Percentiles rank a stretch among this genome's conserved stretches.
Evolutionary conservation across 257 asterid species (phyloP).

Genomic region (Verbena officinalis): DNA sequence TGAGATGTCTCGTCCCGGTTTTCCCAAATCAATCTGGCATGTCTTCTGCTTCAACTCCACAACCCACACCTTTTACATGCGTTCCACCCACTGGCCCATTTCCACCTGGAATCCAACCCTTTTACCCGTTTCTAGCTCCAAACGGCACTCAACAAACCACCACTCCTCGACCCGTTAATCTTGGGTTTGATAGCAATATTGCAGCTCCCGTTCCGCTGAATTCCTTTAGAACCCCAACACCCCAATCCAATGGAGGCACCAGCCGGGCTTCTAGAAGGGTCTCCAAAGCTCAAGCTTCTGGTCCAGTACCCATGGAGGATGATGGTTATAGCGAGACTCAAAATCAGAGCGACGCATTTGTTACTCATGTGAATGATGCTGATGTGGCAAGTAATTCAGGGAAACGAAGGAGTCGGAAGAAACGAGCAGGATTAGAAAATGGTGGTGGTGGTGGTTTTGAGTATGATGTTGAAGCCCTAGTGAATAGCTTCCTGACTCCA

Average conservation of each 20-base stretch:
- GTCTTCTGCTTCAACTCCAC: constrained; percentile 50
- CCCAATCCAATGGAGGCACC: constrained; percentile 50
- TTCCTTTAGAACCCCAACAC: constrained; percentile 66
- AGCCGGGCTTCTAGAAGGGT: constrained; percentile 45
- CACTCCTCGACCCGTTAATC: constrained; percentile 34
- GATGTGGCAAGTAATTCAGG: constrained; percentile 48
- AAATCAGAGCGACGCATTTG: constrained; percentile 41
- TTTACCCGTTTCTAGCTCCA: constrained; percentile 67
- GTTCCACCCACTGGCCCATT: constrained; percentile 86
- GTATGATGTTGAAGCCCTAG: constrained; percentile 49
- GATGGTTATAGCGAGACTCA: constrained; percentile 58
- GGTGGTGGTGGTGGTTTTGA: no score
- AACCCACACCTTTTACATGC: constrained; percentile 71
- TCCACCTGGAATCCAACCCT: constrained; percentile 84
- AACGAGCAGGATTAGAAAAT: constrained; percentile 25
- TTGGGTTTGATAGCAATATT: constrained; percentile 39
- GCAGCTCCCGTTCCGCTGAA: constrained; percentile 74
- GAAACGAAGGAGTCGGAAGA: constrained; percentile 53
- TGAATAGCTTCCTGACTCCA: constrained; percentile 43
- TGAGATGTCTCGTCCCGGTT: constrained; percentile 77
- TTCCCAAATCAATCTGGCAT: constrained; percentile 63
- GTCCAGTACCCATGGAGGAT: constrained; percentile 46
- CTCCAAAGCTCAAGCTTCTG: constrained; percentile 30
- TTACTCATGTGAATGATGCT: constrained; percentile 30
- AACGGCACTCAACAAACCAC: constrained; percentile 41